These are phyloP conservation scores for Schizothecium vesticola DNA, from an alignment of 495 filamentous ascomycete species.

Conservation along the genomic window DNA sequence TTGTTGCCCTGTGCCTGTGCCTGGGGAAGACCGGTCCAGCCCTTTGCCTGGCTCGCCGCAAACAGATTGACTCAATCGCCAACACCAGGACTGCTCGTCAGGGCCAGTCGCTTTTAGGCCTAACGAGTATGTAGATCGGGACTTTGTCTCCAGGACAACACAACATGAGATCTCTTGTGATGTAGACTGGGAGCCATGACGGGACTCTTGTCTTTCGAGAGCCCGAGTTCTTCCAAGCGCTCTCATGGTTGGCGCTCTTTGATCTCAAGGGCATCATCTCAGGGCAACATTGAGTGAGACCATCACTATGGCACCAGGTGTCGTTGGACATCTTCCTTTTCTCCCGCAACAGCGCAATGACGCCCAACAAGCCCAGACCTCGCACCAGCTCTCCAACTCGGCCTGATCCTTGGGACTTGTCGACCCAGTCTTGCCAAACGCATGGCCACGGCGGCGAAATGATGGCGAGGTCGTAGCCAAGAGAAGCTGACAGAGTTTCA, in stretches of 20 bases:
- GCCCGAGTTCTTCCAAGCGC: neutral
- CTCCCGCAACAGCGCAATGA: neutral
- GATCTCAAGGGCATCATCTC: neutral
- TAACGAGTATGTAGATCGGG: no score
- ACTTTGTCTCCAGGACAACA: neutral
- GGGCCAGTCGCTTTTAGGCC: no score
- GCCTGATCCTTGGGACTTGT: neutral
- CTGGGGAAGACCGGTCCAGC: neutral
- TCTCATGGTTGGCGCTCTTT: neutral
- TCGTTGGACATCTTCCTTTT: neutral
- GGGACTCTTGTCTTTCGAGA: no score
- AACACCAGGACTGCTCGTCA: no score
- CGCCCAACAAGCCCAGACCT: neutral
- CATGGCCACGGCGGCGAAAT: neutral
- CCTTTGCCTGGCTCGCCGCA: neutral
- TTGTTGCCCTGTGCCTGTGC: neutral
- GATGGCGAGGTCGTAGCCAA: neutral
- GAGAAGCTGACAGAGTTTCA: neutral
- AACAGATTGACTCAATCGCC: neutral
- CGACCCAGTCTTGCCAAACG: neutral
- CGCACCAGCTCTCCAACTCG: neutral
- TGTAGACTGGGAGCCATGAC: no score
- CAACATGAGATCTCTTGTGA: no score
- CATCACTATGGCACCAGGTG: no score
- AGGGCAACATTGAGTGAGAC: no score